Conservation (phyloP, 2,329 filamentous ascomycete species). For the Aureobasidium leucospermi region DNA sequence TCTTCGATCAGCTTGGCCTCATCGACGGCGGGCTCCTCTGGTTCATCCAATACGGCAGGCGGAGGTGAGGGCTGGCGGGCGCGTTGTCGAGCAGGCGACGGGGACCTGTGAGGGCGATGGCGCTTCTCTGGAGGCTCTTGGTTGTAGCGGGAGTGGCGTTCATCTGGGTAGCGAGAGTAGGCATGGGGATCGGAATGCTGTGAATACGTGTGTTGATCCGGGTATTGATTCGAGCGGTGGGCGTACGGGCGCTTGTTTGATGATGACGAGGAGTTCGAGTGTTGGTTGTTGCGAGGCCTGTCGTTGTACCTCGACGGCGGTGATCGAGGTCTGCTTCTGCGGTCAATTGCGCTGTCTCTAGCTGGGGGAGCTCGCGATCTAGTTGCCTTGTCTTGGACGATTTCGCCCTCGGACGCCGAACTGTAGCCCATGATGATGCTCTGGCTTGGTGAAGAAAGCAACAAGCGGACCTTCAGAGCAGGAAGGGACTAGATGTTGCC, state of each 20-base stretch:
- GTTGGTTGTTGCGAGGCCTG: constrained; percentile 43
- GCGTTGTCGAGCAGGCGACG: constrained; percentile 13
- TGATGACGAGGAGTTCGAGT: constrained; percentile 30
- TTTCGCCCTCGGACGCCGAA: constrained; percentile 78
- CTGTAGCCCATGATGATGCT: constrained; percentile 36
- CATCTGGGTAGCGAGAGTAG: constrained; percentile 38
- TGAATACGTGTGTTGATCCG: constrained; percentile 52
- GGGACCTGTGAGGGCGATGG: constrained; percentile 15
- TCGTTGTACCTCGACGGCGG: constrained; percentile 24
- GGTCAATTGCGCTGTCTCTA: constrained; percentile 84
- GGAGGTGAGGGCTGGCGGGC: constrained; percentile 17
- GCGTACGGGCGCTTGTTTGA: constrained; percentile 20
- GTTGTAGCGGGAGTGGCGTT: not conserved
- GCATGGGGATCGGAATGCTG: constrained; percentile 36
- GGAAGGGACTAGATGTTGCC: not conserved
- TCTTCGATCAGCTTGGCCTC: constrained; percentile 79
- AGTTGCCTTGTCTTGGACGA: constrained; percentile 86
- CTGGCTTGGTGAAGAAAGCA: not conserved
- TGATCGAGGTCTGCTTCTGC: constrained; percentile 65
- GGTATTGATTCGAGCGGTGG: constrained; percentile 56
- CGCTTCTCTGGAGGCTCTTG: constrained; percentile 4
- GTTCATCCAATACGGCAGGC: constrained; percentile 40
- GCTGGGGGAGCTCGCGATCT: constrained; percentile 55
- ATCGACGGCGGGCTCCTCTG: constrained; percentile 47
- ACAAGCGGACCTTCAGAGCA: not conserved